Evolutionary conservation across 768 basidiomycete genomes (phyloP).

Genomic region (Rhodosporidiobolus odoratus): DNA sequence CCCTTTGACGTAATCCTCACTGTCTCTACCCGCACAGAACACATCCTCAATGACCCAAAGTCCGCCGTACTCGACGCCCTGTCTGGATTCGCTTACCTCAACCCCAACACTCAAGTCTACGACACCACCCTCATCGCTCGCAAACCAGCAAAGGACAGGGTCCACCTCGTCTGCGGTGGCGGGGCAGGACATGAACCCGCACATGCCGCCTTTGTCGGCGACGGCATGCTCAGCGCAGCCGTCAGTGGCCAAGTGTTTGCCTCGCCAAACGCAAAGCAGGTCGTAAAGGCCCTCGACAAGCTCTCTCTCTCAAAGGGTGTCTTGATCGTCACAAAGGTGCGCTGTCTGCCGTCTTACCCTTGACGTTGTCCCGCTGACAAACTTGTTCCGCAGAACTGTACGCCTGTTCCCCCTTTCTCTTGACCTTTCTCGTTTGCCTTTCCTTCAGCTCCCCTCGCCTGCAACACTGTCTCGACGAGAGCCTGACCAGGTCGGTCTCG

Average conservation of each 20-base stretch:
- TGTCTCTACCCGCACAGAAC: slow-evolving; percentile 59
- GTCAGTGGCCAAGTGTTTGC: slow-evolving; percentile 88
- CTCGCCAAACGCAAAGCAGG: slow-evolving; percentile 78
- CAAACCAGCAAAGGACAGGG: slow-evolving; percentile 43
- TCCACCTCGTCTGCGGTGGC: slow-evolving; percentile 74
- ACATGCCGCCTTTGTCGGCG: slow-evolving; percentile 81
- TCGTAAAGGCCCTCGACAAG: slow-evolving; percentile 66
- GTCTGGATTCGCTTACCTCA: slow-evolving; percentile 58
- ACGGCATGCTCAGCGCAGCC: slow-evolving; percentile 74
- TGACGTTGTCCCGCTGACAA: background rate
- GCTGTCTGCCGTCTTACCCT: background rate
- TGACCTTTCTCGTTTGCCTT: background rate
- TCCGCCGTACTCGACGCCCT: slow-evolving; percentile 74
- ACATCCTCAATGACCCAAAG: slow-evolving; percentile 68
- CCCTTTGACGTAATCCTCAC: background rate
- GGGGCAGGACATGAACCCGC: slow-evolving; percentile 82
- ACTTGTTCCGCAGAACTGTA: slow-evolving; percentile 8
- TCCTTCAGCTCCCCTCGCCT: background rate
- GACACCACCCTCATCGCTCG: slow-evolving; percentile 23
- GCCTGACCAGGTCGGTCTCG: slow-evolving; percentile 3
- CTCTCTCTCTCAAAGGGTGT: slow-evolving; percentile 1
- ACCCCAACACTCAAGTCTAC: slow-evolving; percentile 50
- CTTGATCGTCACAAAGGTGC: slow-evolving; percentile 18
- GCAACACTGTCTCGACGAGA: background rate
- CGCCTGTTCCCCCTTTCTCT: background rate